Evolutionary conservation across 1,284 basidiomycete genomes (phyloP).

Genomic region (Tetrapyrgos nigripes): DNA sequence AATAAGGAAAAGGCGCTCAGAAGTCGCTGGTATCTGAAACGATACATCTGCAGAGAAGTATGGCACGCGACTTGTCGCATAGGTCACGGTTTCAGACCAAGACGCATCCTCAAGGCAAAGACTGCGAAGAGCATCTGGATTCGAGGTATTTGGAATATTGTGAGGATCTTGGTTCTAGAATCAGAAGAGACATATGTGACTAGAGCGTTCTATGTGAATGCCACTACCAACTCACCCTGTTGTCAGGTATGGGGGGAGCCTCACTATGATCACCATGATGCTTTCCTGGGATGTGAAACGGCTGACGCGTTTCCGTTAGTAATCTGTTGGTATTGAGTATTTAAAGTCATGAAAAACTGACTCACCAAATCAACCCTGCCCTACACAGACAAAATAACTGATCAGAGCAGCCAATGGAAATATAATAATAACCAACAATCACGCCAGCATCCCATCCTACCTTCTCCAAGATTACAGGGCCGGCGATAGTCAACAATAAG

Average conservation of each 20-base stretch:
- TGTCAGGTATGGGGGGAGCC: background rate
- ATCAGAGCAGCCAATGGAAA: too few relatives aligned
- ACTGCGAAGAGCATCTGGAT: background rate
- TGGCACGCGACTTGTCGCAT: background rate
- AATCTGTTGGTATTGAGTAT: too few relatives aligned
- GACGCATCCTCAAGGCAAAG: conserved; percentile 8
- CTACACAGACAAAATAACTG: too few relatives aligned
- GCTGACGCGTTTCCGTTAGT: background rate
- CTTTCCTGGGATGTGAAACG: background rate
- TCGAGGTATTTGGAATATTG: background rate
- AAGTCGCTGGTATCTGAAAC: conserved; percentile 1
- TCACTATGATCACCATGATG: background rate
- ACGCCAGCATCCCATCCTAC: background rate
- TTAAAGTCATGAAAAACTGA: too few relatives aligned
- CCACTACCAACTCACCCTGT: background rate
- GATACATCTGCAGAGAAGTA: conserved; percentile 5
- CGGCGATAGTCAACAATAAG: background rate
- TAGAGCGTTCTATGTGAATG: background rate
- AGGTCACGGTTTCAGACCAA: conserved; percentile 3
- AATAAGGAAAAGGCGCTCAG: background rate
- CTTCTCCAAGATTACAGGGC: background rate
- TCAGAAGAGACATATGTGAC: background rate
- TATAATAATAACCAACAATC: background rate
- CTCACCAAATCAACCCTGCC: too few relatives aligned
- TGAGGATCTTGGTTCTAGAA: background rate